phyloP scores from a whole-genome alignment of 371 early-diverging fungal species.

The Mortierella sp. region DNA sequence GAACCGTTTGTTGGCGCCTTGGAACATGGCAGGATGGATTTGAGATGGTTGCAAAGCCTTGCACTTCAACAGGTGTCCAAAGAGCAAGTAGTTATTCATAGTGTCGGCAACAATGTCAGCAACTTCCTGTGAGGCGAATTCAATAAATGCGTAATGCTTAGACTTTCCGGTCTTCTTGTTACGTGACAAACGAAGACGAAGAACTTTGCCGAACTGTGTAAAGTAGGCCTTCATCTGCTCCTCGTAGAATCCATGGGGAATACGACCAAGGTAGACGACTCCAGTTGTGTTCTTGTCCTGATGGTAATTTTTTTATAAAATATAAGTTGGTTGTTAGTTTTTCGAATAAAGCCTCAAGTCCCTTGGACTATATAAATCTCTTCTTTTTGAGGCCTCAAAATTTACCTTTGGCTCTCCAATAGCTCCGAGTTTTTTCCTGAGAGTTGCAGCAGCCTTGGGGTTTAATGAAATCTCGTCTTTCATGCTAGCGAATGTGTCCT shows the following conservation, averaged over 20 bases:
- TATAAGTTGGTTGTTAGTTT: not conserved
- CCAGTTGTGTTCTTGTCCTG: conserved; percentile 63
- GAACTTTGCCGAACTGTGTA: conserved; percentile 90
- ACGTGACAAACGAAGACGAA: conserved; percentile 83
- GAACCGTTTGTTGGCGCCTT: conserved; percentile 72
- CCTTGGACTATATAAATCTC: not conserved
- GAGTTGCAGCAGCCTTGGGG: conserved; percentile 57
- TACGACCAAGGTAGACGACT: conserved; percentile 89
- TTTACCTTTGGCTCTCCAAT: conserved; percentile 45
- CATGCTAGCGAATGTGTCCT: conserved; percentile 63
- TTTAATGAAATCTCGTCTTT: conserved; percentile 64
- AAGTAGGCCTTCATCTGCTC: conserved; percentile 91
- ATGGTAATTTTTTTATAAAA: conserved; percentile 13
- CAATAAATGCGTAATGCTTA: conserved; percentile 94
- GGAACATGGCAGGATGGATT: conserved; percentile 80
- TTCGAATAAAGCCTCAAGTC: not conserved
- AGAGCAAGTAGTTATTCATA: conserved; percentile 95
- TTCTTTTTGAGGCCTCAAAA: too few species aligned
- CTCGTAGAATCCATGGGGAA: conserved; percentile 98
- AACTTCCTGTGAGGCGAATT: conserved; percentile 83
- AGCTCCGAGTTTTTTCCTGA: conserved; percentile 56
- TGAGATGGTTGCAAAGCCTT: conserved; percentile 63
- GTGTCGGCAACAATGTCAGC: conserved; percentile 94
- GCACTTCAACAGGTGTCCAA: conserved; percentile 86
- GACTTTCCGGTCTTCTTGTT: conserved; percentile 92